Percentiles rank a stretch among this genome's conserved stretches.
These are phyloP conservation scores for Orbilia quercus DNA, from an alignment of 2,329 filamentous ascomycete genomes.

Conservation along the genomic window DNA sequence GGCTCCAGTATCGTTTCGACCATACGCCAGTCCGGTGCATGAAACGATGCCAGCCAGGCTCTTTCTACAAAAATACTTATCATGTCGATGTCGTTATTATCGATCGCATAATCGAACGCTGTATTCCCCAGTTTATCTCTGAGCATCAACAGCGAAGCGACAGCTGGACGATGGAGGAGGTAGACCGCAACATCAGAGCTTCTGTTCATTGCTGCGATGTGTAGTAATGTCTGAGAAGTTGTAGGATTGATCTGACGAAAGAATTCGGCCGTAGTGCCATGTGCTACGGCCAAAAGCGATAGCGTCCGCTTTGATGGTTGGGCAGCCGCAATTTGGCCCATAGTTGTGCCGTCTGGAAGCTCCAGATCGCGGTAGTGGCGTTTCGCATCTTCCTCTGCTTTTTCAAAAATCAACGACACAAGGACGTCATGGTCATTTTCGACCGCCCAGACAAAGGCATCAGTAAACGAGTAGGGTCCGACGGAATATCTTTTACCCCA, in stretches of 20 bases:
- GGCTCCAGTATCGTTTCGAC: too few relatives aligned
- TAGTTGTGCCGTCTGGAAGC: not conserved
- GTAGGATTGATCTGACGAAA: not conserved
- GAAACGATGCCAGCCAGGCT: not conserved
- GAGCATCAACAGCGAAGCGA: not conserved
- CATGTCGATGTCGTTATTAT: not conserved
- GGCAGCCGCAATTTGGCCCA: constrained; percentile 16
- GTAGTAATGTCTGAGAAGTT: constrained; percentile 5
- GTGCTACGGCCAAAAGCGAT: too few relatives aligned
- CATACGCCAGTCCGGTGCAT: not conserved
- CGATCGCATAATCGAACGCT: constrained; percentile 29
- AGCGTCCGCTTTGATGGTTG: constrained; percentile 2
- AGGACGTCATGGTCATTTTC: constrained; percentile 27
- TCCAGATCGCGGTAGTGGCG: constrained; percentile 4
- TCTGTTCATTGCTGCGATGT: constrained; percentile 5
- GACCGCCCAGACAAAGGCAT: constrained; percentile 42
- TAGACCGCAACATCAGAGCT: constrained; percentile 1
- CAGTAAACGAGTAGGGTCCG: constrained; percentile 20
- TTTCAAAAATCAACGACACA: constrained; percentile 9
- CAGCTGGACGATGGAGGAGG: not conserved
- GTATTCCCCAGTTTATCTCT: constrained; percentile 37
- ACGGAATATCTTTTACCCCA: constrained; percentile 39
- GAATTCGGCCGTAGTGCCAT: too few relatives aligned
- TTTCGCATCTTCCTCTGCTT: not conserved
- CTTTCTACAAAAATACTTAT: not conserved